Percentiles rank a stretch among this genome's conserved stretches.
These are phyloP conservation scores for Blastobotrys persicus DNA, from an alignment of 1,139 yeast genomes.

Conservation along the genomic window DNA sequence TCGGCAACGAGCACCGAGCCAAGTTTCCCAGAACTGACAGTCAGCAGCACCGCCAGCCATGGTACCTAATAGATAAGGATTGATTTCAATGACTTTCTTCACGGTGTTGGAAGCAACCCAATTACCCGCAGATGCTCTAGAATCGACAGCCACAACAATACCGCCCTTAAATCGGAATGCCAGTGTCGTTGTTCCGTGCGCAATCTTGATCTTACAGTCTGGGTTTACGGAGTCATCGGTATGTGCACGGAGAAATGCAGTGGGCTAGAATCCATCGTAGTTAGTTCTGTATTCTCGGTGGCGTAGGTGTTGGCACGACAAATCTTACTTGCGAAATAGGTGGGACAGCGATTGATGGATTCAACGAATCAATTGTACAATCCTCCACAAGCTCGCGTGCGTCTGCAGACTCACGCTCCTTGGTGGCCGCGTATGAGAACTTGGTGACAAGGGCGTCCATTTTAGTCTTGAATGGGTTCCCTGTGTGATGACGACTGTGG, in stretches of 20 bases:
- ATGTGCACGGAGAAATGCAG: conserved; percentile 96
- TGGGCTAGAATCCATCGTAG: conserved; percentile 50
- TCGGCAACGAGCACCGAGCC: conserved; percentile 97
- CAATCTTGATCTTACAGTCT: conserved; percentile 91
- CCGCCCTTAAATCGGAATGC: conserved; percentile 97
- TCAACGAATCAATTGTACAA: conserved; percentile 17
- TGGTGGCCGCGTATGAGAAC: conserved; percentile 20
- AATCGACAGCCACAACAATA: conserved; percentile 93
- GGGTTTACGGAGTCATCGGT: conserved; percentile 92
- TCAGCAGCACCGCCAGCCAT: conserved; percentile 99
- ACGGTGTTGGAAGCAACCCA: conserved; percentile 99
- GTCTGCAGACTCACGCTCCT: conserved; percentile 8
- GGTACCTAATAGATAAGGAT: conserved; percentile 92
- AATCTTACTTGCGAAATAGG: conserved; percentile 68
- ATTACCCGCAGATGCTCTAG: conserved; percentile 97
- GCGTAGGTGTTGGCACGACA: conserved; percentile 3
- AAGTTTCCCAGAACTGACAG: conserved; percentile 99
- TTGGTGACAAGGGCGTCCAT: conserved; percentile 29
- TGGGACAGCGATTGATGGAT: conserved; percentile 73
- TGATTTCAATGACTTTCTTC: conserved; percentile 93
- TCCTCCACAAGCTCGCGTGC: conserved; percentile 5
- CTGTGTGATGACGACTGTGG: conserved; percentile 9
- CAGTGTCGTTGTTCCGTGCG: conserved; percentile 97
- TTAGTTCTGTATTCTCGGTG: neutral
- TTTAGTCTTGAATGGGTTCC: neutral